These are phyloP conservation scores for Ophiocordyceps australis DNA, from an alignment of 2,329 filamentous ascomycete genomes.

Conservation along the genomic window DNA sequence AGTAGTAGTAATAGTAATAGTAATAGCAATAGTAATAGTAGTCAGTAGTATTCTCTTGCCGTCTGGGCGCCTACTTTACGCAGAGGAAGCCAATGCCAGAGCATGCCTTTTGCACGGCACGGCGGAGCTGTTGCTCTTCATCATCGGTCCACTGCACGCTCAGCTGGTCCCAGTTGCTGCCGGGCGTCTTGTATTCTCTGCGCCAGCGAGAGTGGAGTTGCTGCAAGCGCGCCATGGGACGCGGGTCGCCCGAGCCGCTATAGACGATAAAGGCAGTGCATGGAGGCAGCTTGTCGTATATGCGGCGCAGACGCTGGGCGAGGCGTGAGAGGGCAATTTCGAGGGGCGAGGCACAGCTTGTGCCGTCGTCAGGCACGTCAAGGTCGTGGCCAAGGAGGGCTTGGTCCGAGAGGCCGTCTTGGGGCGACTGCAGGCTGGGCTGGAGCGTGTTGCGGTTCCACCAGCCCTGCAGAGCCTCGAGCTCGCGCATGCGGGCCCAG, in stretches of 20 bases:
- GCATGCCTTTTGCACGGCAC: slow-evolving; percentile 36
- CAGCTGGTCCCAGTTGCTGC: slow-evolving; percentile 47
- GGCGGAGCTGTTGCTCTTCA: slow-evolving; percentile 43
- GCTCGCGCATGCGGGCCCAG: slow-evolving; percentile 46
- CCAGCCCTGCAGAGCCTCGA: slow-evolving; percentile 48
- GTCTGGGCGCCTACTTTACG: slow-evolving; percentile 31
- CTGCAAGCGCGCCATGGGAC: slow-evolving; percentile 44
- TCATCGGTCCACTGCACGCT: slow-evolving; percentile 50
- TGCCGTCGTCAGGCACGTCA: slow-evolving; percentile 4
- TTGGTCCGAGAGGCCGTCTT: slow-evolving; percentile 14
- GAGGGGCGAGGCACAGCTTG: slow-evolving; percentile 19
- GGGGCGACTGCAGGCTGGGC: slow-evolving; percentile 12
- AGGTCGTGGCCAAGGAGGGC: slow-evolving; percentile 3
- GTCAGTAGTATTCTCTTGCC: too few relatives aligned
- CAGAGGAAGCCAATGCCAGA: slow-evolving; percentile 46
- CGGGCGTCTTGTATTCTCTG: slow-evolving; percentile 44
- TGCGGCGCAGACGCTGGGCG: slow-evolving; percentile 28
- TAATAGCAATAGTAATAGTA: too few relatives aligned
- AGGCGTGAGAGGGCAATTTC: slow-evolving; percentile 27
- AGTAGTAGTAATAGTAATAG: too few relatives aligned
- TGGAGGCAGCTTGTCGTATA: slow-evolving; percentile 39
- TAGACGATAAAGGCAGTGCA: slow-evolving; percentile 49
- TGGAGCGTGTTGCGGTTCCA: slow-evolving; percentile 40
- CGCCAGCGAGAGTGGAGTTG: slow-evolving; percentile 41
- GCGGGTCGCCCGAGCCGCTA: slow-evolving; percentile 49